Conservation (phyloP, 176 grass and related monocot genomes). For the Luzula sylvatica region DNA sequence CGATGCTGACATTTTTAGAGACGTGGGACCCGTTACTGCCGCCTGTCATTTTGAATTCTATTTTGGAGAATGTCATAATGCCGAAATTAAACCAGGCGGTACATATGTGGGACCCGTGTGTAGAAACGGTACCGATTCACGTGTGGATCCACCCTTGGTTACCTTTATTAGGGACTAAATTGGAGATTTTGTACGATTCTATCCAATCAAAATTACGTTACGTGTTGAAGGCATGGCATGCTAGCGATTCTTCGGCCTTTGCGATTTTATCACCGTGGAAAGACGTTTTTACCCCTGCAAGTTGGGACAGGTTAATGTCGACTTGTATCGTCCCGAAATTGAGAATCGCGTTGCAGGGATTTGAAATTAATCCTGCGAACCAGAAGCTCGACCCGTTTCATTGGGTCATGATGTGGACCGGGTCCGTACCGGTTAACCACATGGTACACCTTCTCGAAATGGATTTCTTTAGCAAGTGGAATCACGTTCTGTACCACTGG, state of each 20-base stretch:
- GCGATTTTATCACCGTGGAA: slow-evolving; percentile 51
- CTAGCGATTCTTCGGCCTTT: slow-evolving; percentile 23
- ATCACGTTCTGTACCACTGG: slow-evolving; percentile 36
- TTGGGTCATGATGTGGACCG: slow-evolving; percentile 60
- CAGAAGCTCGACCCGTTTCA: slow-evolving; percentile 35
- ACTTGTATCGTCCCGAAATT: slow-evolving; percentile 33
- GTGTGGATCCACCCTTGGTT: slow-evolving; percentile 43
- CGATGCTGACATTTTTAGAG: slow-evolving; percentile 45
- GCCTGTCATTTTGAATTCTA: no score
- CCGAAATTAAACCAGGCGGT: slow-evolving; percentile 39
- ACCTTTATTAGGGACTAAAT: slow-evolving; percentile 27
- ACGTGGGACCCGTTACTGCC: slow-evolving; percentile 35
- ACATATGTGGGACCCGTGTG: slow-evolving; percentile 47
- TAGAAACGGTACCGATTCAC: slow-evolving; percentile 27
- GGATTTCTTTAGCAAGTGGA: slow-evolving; percentile 59
- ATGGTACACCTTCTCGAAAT: slow-evolving; percentile 48
- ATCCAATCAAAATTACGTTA: slow-evolving; percentile 38
- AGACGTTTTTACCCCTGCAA: slow-evolving; percentile 34
- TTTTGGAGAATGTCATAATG: slow-evolving; percentile 44
- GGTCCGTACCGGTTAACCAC: slow-evolving; percentile 25
- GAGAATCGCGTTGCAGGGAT: slow-evolving; percentile 19
- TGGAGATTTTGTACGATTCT: slow-evolving; percentile 25
- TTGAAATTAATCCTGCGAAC: slow-evolving; percentile 41
- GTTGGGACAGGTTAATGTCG: slow-evolving; percentile 36
- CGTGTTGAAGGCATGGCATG: slow-evolving; percentile 28